phyloP scores from a whole-genome alignment of 2,329 filamentous ascomycete genomes.

The Fonsecaea pedrosoi region DNA sequence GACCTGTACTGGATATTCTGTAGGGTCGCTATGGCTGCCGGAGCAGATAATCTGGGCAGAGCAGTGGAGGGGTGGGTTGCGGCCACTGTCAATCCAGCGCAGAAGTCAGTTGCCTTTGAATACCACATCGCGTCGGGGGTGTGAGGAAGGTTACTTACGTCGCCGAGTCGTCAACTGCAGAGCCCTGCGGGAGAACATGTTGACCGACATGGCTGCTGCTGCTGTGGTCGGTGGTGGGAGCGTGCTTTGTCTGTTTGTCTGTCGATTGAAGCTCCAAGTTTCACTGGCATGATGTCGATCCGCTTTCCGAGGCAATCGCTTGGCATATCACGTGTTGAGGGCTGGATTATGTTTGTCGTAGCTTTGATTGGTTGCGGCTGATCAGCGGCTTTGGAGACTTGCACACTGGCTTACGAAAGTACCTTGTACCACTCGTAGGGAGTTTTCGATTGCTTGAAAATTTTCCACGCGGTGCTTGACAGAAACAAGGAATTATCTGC shows the following conservation, averaged over 20 bases:
- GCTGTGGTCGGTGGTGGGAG: conserved; percentile 11
- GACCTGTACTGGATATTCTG: conserved; percentile 55
- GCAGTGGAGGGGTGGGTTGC: conserved; percentile 53
- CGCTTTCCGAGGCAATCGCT: conserved; percentile 6
- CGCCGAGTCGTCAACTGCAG: conserved; percentile 57
- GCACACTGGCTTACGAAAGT: neutral
- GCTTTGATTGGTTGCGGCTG: neutral
- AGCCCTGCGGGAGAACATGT: conserved; percentile 57
- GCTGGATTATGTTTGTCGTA: neutral
- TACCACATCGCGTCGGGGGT: neutral
- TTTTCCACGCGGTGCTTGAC: neutral
- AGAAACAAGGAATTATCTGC: neutral
- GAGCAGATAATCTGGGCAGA: conserved; percentile 52
- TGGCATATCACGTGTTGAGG: neutral
- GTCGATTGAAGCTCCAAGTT: conserved; percentile 1
- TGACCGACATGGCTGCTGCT: conserved; percentile 39
- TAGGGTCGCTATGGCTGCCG: conserved; percentile 53
- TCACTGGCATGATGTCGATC: conserved; percentile 5
- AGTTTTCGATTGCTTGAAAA: neutral
- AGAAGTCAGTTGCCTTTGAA: conserved; percentile 14
- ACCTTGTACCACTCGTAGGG: too few species aligned
- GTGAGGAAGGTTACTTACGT: conserved; percentile 47
- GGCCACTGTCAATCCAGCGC: conserved; percentile 47
- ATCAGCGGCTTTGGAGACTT: neutral
- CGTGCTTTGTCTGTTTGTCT: neutral